Evolutionary conservation across 2,329 filamentous ascomycete species (phyloP), one percentile per base, ranked within the genome.

Genomic region (Cladosporium sp.): DNA sequence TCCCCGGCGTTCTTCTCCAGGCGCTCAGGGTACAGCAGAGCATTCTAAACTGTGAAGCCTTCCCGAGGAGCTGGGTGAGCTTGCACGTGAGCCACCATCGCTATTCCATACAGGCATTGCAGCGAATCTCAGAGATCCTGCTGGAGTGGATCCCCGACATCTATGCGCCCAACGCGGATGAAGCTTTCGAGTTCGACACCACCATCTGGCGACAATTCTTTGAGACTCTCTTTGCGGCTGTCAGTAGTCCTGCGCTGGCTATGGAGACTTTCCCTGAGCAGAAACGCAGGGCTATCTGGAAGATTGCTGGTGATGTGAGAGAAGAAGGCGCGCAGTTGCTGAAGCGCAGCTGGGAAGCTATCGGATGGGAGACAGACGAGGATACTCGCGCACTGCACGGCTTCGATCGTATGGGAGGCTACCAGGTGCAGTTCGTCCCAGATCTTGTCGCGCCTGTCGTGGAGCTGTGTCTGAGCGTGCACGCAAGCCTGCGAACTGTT

Each of bases 371-470:
- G 61, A 89, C 89, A 0, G 88, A 80, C 27, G 69, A 77, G 1
- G 92, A 97, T 53, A 91, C 96, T 65, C 80, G 82, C 56, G 76
- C 79, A 51, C 80, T 85, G 20, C 97, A 91, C 63, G 86, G 86
- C 1, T 73, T 97, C 50, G 77, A 82, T 48, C 91, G 86, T 67
- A 86, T 97, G 77, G 95, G 93, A 52, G 93, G 93, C 1, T 99
- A 96, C 64, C 93, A 99, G 70, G 93, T 99, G 17, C 93, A 97
- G 71, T 99, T 97, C 67, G 93, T 99, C 24, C 93, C 95, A 5
- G 85, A 87, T 11, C 78, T 99, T 5, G 90, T 99, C 7, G 86
- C 87, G 1, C 90, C 91, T 0, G 93, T 97, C 45, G 88, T 97
- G 20, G 89, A 95, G 68, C 79, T 99, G 8, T 99, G 93, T 65